Evolutionary conservation across 495 filamentous ascomycete genomes (phyloP).

Genomic region (Clavariopsis aquatica): DNA sequence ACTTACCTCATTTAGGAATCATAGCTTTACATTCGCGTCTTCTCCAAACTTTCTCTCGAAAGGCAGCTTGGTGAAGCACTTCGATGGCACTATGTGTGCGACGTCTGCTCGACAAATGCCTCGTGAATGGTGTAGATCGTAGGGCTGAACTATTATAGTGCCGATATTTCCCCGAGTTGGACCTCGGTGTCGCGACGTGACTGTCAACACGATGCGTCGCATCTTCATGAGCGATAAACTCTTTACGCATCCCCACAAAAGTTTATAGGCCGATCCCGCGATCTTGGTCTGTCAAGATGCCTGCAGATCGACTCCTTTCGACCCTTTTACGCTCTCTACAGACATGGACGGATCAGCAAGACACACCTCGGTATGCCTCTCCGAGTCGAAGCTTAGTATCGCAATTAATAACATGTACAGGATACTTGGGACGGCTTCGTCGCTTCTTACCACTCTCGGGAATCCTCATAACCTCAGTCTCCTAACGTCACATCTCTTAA

Average conservation of each 20-base stretch:
- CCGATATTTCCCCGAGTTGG: constrained; percentile 14
- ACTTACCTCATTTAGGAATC: constrained; percentile 30
- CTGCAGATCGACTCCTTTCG: constrained; percentile 46
- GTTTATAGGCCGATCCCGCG: background rate
- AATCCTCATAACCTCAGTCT: constrained; percentile 91
- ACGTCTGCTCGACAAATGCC: background rate
- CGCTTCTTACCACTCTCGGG: constrained; percentile 76
- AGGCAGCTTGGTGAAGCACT: background rate
- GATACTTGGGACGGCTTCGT: constrained; percentile 77
- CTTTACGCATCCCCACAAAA: background rate
- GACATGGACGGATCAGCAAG: constrained; percentile 48
- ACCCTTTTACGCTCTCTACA: constrained; percentile 47
- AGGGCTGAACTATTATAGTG: background rate
- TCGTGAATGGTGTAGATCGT: background rate
- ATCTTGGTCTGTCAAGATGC: constrained; percentile 34
- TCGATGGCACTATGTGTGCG: background rate
- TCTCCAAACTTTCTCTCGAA: background rate
- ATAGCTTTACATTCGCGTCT: background rate
- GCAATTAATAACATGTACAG: constrained; percentile 47
- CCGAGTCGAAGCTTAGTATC: background rate
- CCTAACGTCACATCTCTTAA: constrained; percentile 85
- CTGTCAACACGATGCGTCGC: constrained; percentile 17
- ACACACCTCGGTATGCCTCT: constrained; percentile 50
- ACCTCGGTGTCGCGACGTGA: constrained; percentile 25
- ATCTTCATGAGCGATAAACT: background rate